These are phyloP conservation scores for Tuber aestivum DNA, from an alignment of 495 filamentous ascomycete species.

Conservation along the genomic window DNA sequence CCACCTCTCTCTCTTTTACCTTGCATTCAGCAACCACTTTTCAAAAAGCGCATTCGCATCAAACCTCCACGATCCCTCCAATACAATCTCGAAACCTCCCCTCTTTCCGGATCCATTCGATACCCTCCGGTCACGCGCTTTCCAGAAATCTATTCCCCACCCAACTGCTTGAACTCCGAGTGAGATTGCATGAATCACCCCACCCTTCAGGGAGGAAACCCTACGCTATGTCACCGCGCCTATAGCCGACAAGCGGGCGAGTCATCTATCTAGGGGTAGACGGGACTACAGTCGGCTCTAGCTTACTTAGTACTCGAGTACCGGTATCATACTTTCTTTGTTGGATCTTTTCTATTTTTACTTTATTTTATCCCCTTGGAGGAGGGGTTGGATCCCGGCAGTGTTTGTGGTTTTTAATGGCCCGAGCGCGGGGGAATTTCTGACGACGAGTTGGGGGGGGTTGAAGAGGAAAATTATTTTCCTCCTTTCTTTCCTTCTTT, in stretches of 20 bases:
- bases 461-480: background rate
- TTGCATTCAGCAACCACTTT: background rate
- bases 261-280: background rate
- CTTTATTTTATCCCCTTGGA: background rate
- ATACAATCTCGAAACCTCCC: background rate
- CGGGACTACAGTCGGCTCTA: background rate
- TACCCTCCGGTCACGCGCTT: background rate
- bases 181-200: background rate
- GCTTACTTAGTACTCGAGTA: background rate
- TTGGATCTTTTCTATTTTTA: background rate
- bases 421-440: background rate
- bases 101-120: background rate
- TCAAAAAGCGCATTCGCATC: background rate
- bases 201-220: background rate
- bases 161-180: background rate
- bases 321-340: background rate
- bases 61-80: background rate
- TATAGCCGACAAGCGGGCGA: background rate
- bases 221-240: background rate
- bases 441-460: background rate
- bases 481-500: background rate
- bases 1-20: background rate
- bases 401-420: background rate
- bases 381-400: background rate
- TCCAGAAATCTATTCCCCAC: background rate